Evolutionary conservation across 2,329 filamentous ascomycete species (phyloP).

Genomic region (Orbilia blumenaviensis): DNA sequence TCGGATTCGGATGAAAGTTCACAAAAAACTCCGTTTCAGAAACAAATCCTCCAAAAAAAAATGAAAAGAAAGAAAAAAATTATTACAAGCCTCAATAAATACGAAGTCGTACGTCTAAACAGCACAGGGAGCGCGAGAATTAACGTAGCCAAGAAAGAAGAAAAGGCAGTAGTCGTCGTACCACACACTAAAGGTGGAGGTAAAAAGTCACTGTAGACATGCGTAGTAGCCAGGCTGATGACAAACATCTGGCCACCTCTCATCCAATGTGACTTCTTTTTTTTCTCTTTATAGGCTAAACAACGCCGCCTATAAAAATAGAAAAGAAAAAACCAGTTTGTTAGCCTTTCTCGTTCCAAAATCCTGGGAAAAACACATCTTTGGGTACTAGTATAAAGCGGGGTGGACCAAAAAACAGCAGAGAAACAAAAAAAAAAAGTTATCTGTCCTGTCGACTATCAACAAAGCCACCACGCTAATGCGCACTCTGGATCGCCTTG

Average conservation of each 20-base stretch:
- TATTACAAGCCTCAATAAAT: background rate
- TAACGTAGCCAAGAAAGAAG: background rate
- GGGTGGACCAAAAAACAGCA: no score
- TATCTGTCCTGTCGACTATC: conserved; percentile 3
- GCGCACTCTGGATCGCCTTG: conserved; percentile 12
- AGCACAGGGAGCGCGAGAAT: no score
- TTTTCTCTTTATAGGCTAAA: conserved; percentile 48
- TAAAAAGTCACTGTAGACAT: background rate
- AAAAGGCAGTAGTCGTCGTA: conserved; percentile 23
- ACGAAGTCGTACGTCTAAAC: background rate
- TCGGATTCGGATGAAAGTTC: conserved; percentile 3
- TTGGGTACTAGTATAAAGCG: background rate
- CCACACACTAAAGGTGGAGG: background rate
- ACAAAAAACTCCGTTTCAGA: conserved; percentile 1
- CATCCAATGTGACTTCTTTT: conserved; percentile 9
- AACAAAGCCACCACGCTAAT: conserved; percentile 31
- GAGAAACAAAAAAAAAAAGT: no score
- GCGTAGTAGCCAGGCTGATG: conserved; percentile 30
- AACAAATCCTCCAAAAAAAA: background rate
- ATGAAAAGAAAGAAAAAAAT: background rate
- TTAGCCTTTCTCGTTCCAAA: conserved; percentile 21
- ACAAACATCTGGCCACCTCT: background rate
- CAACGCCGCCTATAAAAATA: conserved; percentile 52
- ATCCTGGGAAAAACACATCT: background rate
- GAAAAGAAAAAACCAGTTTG: conserved; percentile 36